Percentiles rank a stretch among this genome's conserved stretches.
Evolutionary conservation across 108 stramenopile species (phyloP).

Genomic region (Conticribra guillardii): DNA sequence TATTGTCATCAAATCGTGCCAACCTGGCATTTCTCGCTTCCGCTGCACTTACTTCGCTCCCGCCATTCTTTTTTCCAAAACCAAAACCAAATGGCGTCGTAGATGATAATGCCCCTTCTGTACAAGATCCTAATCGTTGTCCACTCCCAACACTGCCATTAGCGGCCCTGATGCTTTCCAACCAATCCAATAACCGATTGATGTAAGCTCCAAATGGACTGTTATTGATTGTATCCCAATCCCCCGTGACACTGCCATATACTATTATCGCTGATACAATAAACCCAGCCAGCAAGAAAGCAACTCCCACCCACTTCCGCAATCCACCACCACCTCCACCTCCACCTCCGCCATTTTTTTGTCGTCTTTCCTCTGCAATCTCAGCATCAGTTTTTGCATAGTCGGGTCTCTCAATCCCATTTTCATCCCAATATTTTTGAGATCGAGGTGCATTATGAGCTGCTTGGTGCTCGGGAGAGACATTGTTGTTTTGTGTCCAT

Average conservation of each 20-base stretch:
- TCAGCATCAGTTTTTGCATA: conserved; percentile 80
- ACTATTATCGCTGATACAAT: conserved; percentile 1
- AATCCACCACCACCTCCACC: not conserved
- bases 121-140: conserved; percentile 27
- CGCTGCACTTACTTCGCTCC: conserved; percentile 16
- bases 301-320: not conserved
- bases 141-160: conserved; percentile 14
- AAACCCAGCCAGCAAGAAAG: not conserved
- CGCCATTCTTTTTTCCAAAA: not conserved
- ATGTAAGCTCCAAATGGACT: conserved; percentile 17
- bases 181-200: conserved; percentile 2
- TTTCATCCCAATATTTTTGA: conserved; percentile 75
- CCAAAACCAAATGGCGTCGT: too few species aligned
- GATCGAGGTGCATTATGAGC: conserved; percentile 61
- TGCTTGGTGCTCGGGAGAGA: conserved; percentile 28
- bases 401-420: conserved; percentile 69
- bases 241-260: conserved; percentile 18
- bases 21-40: conserved; percentile 32
- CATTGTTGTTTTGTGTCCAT: conserved; percentile 46
- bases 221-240: conserved; percentile 23
- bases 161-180: too few species aligned
- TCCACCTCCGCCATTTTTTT: not conserved
- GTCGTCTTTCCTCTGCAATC: conserved; percentile 51
- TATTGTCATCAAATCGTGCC: conserved; percentile 39
- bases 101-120: not conserved